These are phyloP conservation scores for Pneumocystis jirovecii DNA, from an alignment of 1,139 yeast genomes.

Conservation along the genomic window DNA sequence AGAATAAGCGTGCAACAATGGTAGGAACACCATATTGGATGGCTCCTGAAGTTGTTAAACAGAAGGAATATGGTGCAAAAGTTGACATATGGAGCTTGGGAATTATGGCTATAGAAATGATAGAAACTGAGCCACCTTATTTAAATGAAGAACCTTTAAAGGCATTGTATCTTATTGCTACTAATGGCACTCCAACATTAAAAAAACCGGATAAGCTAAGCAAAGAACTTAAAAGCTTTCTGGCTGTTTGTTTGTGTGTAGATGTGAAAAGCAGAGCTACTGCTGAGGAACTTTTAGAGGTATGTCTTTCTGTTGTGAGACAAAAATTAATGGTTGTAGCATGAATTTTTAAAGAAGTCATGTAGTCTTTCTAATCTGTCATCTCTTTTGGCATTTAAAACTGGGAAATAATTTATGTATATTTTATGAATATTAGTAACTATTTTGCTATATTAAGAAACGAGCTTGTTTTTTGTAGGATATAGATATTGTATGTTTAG, in stretches of 20 bases:
- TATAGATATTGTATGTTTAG: neutral
- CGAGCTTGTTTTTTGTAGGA: neutral
- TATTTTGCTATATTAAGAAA: neutral
- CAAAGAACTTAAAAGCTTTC: constrained; percentile 65
- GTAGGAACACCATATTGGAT: constrained; percentile 99
- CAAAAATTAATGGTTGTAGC: constrained; percentile 21
- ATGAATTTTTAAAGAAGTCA: constrained; percentile 61
- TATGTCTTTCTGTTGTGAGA: neutral
- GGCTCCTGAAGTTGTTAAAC: constrained; percentile 98
- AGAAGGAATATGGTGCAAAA: constrained; percentile 88
- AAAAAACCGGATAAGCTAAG: constrained; percentile 74
- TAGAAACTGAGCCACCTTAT: constrained; percentile 93
- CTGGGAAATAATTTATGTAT: constrained; percentile 2
- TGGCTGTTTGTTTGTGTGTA: constrained; percentile 85
- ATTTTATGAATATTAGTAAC: neutral
- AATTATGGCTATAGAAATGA: constrained; percentile 96
- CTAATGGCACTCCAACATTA: constrained; percentile 91
- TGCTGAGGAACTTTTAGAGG: constrained; percentile 64
- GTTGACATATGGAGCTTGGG: constrained; percentile 98
- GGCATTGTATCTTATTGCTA: constrained; percentile 80
- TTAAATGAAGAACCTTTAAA: constrained; percentile 87
- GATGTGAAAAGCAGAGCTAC: constrained; percentile 86
- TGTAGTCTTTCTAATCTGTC: constrained; percentile 57
- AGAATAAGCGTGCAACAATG: constrained; percentile 92
- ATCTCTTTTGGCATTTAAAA: constrained; percentile 56